Evolutionary conservation across 2,329 filamentous ascomycete species (phyloP).

Genomic region (Plenodomus biglobosus): DNA sequence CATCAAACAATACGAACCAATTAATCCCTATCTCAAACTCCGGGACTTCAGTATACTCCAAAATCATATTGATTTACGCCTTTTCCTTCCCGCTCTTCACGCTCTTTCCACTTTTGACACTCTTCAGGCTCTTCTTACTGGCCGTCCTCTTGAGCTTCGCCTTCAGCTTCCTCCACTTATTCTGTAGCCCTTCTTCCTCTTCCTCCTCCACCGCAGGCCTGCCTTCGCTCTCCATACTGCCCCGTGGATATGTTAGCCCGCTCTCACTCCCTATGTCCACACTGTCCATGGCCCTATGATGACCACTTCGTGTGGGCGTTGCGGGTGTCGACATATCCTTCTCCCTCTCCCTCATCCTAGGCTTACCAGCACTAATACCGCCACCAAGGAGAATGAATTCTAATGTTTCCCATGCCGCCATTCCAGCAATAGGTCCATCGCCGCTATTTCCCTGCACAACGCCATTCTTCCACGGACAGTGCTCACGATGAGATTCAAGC

Average conservation of each 20-base stretch:
- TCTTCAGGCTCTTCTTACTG: constrained; percentile 40
- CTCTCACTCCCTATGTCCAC: constrained; percentile 32
- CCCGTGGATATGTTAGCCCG: constrained; percentile 21
- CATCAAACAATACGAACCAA: not conserved
- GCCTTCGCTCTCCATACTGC: constrained; percentile 23
- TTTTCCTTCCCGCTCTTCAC: constrained; percentile 23
- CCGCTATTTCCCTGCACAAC: constrained; percentile 35
- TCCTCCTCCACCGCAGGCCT: constrained; percentile 15
- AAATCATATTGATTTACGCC: not conserved
- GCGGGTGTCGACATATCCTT: constrained; percentile 8
- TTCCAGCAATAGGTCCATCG: constrained; percentile 35
- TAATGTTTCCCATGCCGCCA: constrained; percentile 42
- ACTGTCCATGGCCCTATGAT: constrained; percentile 21
- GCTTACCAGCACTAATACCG: not conserved
- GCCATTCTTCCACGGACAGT: constrained; percentile 47
- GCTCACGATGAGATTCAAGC: constrained; percentile 43
- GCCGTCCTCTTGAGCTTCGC: constrained; percentile 37
- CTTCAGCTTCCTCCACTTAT: constrained; percentile 42
- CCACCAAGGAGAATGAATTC: constrained; percentile 35
- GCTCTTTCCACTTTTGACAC: constrained; percentile 36
- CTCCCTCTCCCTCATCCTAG: not conserved
- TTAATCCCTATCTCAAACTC: not conserved
- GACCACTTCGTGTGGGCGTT: constrained; percentile 2
- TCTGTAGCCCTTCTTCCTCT: constrained; percentile 22
- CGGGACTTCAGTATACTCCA: not conserved